These are phyloP conservation scores for Diplodia scrobiculata DNA, from an alignment of 2,329 filamentous ascomycete species.

Conservation along the genomic window DNA sequence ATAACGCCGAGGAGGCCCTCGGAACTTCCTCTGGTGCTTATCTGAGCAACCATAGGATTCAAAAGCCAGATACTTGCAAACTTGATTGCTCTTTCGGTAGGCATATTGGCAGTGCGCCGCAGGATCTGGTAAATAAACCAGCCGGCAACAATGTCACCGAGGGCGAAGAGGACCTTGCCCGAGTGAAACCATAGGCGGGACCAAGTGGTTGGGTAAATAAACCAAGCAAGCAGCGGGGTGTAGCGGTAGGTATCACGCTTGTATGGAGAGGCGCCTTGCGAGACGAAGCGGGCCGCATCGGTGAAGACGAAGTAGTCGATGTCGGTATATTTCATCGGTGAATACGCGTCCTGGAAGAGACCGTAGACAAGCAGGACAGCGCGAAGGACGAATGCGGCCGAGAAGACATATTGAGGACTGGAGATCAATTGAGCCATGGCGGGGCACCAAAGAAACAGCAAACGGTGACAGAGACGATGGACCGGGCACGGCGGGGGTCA, in stretches of 20 bases:
- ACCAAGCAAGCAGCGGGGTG: slow-evolving; percentile 89
- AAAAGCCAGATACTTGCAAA: slow-evolving; percentile 89
- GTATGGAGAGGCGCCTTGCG: slow-evolving; percentile 74
- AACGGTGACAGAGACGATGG: neutral
- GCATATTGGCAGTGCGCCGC: slow-evolving; percentile 41
- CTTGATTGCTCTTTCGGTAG: slow-evolving; percentile 59
- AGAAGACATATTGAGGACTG: slow-evolving; percentile 45
- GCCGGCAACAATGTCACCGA: slow-evolving; percentile 80
- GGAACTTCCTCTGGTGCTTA: slow-evolving; percentile 91
- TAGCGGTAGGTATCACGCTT: slow-evolving; percentile 93
- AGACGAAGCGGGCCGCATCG: slow-evolving; percentile 79
- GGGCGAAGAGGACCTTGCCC: slow-evolving; percentile 84
- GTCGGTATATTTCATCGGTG: slow-evolving; percentile 94
- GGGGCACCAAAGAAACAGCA: neutral
- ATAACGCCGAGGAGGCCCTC: slow-evolving; percentile 87
- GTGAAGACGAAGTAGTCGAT: slow-evolving; percentile 99
- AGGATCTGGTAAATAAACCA: slow-evolving; percentile 69
- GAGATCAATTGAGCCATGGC: slow-evolving; percentile 39
- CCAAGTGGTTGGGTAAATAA: slow-evolving; percentile 78
- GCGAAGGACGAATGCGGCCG: slow-evolving; percentile 64
- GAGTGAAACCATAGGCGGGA: slow-evolving; percentile 65
- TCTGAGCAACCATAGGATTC: slow-evolving; percentile 97
- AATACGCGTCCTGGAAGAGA: slow-evolving; percentile 87
- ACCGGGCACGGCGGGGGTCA: neutral
- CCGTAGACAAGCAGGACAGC: slow-evolving; percentile 79